Evolutionary conservation across 2,329 filamentous ascomycete genomes (phyloP).

Genomic region (Aspergillus sp.): DNA sequence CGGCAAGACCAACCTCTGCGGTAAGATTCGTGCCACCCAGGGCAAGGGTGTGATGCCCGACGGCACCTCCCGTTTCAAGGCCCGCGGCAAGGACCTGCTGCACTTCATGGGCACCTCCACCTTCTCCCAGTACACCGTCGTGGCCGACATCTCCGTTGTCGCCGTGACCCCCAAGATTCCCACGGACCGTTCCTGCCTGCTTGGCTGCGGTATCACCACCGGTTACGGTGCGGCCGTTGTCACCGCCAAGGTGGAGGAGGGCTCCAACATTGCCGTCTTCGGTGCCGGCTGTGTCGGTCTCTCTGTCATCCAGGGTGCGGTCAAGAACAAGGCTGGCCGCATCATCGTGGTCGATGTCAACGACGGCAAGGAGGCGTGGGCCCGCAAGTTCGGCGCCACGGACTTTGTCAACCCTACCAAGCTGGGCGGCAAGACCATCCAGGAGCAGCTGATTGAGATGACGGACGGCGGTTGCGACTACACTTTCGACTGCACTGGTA

Average conservation of each 20-base stretch:
- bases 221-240: conserved; percentile 95
- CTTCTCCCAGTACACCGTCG: conserved; percentile 98
- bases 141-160: conserved; percentile 97
- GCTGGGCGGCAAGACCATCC: conserved; percentile 73
- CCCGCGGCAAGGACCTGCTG: conserved; percentile 90
- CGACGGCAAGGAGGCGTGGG: conserved; percentile 86
- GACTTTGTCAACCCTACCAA: conserved; percentile 94
- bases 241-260: conserved; percentile 88
- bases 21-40: conserved; percentile 97
- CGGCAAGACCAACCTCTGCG: conserved; percentile 98
- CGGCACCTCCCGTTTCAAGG: conserved; percentile 90
- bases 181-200: conserved; percentile 93
- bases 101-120: conserved; percentile 99
- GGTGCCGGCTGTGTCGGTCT: conserved; percentile 95
- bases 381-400: conserved; percentile 91
- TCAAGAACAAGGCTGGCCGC: conserved; percentile 72
- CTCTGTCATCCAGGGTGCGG: conserved; percentile 90
- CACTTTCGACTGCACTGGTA: conserved; percentile 98
- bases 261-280: conserved; percentile 87
- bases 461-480: conserved; percentile 98
- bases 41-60: conserved; percentile 97
- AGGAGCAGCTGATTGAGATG: conserved; percentile 93
- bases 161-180: conserved; percentile 86
- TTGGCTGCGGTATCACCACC: conserved; percentile 97
- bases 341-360: conserved; percentile 76